Evolutionary conservation across 352 stramenopile genomes (phyloP).

Genomic region (Pythium periplocum): DNA sequence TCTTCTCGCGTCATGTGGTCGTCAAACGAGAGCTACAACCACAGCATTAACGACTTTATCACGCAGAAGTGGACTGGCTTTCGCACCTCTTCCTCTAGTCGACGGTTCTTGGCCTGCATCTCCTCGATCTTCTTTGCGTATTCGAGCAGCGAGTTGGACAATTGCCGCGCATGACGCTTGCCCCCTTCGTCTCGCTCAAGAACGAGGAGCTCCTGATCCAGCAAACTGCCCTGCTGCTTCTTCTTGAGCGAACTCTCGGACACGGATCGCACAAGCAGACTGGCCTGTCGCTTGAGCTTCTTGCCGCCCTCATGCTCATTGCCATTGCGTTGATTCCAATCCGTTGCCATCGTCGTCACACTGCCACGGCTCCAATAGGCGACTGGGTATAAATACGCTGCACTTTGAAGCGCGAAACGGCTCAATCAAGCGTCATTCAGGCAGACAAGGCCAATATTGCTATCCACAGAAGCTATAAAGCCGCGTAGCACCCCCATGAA

Average conservation of each 20-base stretch:
- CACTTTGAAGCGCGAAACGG: too few species aligned
- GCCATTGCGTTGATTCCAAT: too few species aligned
- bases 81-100: constrained; percentile 66
- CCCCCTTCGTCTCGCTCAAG: constrained; percentile 62
- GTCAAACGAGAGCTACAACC: constrained; percentile 63
- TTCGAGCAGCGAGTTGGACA: constrained; percentile 57
- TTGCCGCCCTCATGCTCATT: too few species aligned
- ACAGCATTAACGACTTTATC: background rate
- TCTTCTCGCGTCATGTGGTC: constrained; percentile 58
- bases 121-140: constrained; percentile 77
- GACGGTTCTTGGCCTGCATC: constrained; percentile 70
- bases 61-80: background rate
- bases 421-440: too few species aligned
- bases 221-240: constrained; percentile 38
- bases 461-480: too few species aligned
- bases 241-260: constrained; percentile 31
- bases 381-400: too few species aligned
- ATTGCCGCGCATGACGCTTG: constrained; percentile 61
- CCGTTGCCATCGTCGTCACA: too few species aligned
- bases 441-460: too few species aligned
- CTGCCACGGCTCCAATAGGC: too few species aligned
- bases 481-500: too few species aligned
- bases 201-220: constrained; percentile 65
- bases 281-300: too few species aligned
- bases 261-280: constrained; percentile 3